Evolutionary conservation across 352 stramenopile genomes (phyloP), one percentile per base, ranked within the genome.

Genomic region (Phytophthora sansomeana): DNA sequence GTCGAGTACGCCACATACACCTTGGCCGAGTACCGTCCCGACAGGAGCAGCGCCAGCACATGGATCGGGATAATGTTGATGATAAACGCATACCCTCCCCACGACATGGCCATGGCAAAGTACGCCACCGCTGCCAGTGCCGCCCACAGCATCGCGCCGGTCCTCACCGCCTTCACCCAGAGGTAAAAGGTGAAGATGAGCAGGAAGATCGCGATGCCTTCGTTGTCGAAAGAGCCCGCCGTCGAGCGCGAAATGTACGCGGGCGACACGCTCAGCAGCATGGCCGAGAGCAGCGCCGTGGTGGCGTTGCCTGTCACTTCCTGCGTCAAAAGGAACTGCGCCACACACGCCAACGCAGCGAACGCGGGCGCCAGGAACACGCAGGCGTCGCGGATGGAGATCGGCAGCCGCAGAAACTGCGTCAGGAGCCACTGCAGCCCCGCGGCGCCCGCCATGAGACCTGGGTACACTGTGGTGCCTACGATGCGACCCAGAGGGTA

Each of bases 21-120:
- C 16, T 93, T 89, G n/a, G 86, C 75, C 6, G 93, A 98, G 72
- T 97, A 97, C 24, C 89, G 81, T 7, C 96, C 96, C 11, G 90
- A 79, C 4, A 98, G 53, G 11, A 99, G 77, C 24, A 99, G 71
- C 36, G 81, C 69, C 7, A 98, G 75, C 14, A 97, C 92, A 75
- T 99, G 96, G 24, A 98, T 91, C 29, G 96, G 97, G 36, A 99
- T 89, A 39, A 99, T 85, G 78, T 99, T 99, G 74, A 99, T 92
- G 44, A 99, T 98, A 80, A 99, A 99, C 29, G 99, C 95, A 75
- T 99, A 99, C 51, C 97, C 97, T 67, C 97, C 97, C 97, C 97
- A 99, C 1, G 96, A 96, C 6, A 97, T 81, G 13, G 97, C 96
- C 93, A 98, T 98, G 68, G 96, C 97, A 71, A 99, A 98, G 73